These are phyloP conservation scores for Grigorovia yakushimaensis DNA, from an alignment of 805 yeast genomes.

Conservation along the genomic window DNA sequence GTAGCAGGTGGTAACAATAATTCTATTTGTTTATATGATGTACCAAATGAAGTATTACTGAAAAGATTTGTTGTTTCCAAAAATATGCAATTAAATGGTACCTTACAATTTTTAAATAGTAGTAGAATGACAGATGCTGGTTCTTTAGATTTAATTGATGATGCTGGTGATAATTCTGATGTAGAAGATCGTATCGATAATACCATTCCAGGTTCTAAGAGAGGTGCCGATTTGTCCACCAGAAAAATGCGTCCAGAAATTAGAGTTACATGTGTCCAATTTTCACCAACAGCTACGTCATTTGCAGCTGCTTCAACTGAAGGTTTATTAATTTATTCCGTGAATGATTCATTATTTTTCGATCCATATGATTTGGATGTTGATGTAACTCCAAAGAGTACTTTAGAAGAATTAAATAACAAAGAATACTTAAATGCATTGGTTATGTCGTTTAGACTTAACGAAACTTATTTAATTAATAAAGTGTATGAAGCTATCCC, in stretches of 20 bases:
- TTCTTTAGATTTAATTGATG: conserved; percentile 68
- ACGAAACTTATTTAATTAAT: conserved; percentile 66
- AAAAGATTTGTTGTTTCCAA: conserved; percentile 75
- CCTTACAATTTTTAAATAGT: conserved; percentile 68
- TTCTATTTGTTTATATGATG: conserved; percentile 83
- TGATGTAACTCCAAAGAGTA: conserved; percentile 79
- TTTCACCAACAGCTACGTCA: conserved; percentile 82
- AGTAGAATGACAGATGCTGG: conserved; percentile 83
- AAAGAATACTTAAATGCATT: conserved; percentile 60
- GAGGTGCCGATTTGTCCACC: conserved; percentile 69
- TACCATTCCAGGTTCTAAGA: conserved; percentile 75
- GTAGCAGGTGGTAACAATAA: conserved; percentile 93
- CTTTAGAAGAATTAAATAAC: conserved; percentile 49
- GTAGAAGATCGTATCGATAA: conserved; percentile 69
- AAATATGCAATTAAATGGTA: conserved; percentile 88
- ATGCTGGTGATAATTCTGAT: conserved; percentile 79
- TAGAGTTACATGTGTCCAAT: conserved; percentile 66
- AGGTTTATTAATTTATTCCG: conserved; percentile 73
- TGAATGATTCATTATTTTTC: conserved; percentile 64
- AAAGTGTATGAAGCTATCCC: conserved; percentile 68
- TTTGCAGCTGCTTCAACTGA: conserved; percentile 96
- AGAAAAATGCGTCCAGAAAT: conserved; percentile 72
- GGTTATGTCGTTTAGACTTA: conserved; percentile 88
- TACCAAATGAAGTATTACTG: conserved; percentile 76
- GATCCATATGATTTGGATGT: conserved; percentile 94